A percentile compares a stretch with the other conserved stretches of the same genome.
Conservation (phyloP, 495 filamentous ascomycete genomes). For the Daldinia decipiens region DNA sequence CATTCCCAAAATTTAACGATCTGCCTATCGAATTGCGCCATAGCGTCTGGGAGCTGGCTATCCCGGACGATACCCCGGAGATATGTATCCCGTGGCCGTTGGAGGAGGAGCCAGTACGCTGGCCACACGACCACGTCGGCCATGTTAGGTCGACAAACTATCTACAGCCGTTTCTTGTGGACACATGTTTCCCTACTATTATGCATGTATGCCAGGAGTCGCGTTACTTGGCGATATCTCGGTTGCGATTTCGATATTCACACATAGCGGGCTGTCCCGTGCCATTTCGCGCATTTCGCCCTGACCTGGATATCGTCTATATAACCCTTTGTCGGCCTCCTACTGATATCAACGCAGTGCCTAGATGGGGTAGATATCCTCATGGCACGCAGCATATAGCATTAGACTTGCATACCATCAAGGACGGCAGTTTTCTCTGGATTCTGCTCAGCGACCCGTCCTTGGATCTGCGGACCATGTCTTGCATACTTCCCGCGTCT, state of each 20-base stretch:
- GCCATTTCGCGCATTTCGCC: conserved; percentile 63
- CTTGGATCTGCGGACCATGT: conserved; percentile 14
- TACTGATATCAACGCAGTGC: conserved; percentile 1
- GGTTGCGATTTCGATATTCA: conserved; percentile 32
- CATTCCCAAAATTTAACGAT: conserved; percentile 20
- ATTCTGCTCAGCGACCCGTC: conserved; percentile 1
- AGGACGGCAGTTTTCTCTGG: conserved; percentile 20
- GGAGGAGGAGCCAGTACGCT: conserved; percentile 10
- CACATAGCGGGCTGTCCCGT: conserved; percentile 44
- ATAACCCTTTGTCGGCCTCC: conserved; percentile 21
- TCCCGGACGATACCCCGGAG: conserved; percentile 35
- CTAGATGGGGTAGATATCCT: conserved; percentile 19
- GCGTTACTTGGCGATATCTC: conserved; percentile 41
- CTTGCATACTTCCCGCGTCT: conserved; percentile 24
- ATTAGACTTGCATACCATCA: conserved; percentile 30
- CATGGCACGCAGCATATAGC: conserved; percentile 19
- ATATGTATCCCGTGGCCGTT: conserved; percentile 42
- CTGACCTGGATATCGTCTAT: conserved; percentile 65
- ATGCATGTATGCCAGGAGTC: conserved; percentile 54
- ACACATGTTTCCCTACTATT: conserved; percentile 37
- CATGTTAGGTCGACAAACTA: neutral
- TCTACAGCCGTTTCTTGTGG: conserved; percentile 38
- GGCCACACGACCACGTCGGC: neutral
- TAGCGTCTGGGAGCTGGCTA: conserved; percentile 21
- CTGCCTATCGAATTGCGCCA: conserved; percentile 29